phyloP scores from a whole-genome alignment of 805 yeast genomes.

The Wickerhamiella qilinensis region DNA sequence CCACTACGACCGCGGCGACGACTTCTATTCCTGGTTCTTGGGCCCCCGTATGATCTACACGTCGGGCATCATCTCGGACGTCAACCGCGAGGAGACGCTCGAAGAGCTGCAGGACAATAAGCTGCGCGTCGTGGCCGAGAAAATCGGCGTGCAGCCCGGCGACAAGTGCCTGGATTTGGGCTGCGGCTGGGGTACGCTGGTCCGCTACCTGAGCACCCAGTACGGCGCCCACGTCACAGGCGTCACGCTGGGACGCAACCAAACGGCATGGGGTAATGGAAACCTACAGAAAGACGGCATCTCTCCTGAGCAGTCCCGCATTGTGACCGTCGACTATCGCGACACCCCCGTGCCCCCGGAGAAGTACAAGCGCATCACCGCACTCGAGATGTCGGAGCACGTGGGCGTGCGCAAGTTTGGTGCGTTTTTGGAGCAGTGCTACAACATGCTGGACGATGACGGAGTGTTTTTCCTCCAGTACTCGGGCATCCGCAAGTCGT shows the following conservation, averaged over 20 bases:
- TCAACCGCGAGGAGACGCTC: constrained; percentile 51
- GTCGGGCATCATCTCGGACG: constrained; percentile 67
- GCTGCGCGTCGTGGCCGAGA: constrained; percentile 73
- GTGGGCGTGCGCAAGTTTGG: constrained; percentile 80
- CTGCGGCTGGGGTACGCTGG: constrained; percentile 94
- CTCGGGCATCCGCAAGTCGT: constrained; percentile 77
- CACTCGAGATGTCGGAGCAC: constrained; percentile 92
- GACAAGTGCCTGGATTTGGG: constrained; percentile 73
- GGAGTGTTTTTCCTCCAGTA: constrained; percentile 77
- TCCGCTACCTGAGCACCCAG: constrained; percentile 65
- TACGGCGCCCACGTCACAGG: constrained; percentile 82
- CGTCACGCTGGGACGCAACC: constrained; percentile 77
- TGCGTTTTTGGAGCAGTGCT: constrained; percentile 60
- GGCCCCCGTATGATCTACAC: constrained; percentile 94
- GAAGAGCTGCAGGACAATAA: constrained; percentile 72
- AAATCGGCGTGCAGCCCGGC: constrained; percentile 55
- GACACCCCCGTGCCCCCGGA: constrained; percentile 61
- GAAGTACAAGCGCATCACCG: constrained; percentile 69
- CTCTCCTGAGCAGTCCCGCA: constrained; percentile 48
- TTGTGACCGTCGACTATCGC: constrained; percentile 76
- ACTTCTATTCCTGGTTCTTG: constrained; percentile 82
- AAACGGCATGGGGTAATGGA: constrained; percentile 75
- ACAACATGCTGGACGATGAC: constrained; percentile 80
- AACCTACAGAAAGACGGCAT: constrained; percentile 57
- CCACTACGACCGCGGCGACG: constrained; percentile 93